These are phyloP conservation scores for Dactylellina leptospora DNA, from an alignment of 2,329 filamentous ascomycete species.

Conservation along the genomic window DNA sequence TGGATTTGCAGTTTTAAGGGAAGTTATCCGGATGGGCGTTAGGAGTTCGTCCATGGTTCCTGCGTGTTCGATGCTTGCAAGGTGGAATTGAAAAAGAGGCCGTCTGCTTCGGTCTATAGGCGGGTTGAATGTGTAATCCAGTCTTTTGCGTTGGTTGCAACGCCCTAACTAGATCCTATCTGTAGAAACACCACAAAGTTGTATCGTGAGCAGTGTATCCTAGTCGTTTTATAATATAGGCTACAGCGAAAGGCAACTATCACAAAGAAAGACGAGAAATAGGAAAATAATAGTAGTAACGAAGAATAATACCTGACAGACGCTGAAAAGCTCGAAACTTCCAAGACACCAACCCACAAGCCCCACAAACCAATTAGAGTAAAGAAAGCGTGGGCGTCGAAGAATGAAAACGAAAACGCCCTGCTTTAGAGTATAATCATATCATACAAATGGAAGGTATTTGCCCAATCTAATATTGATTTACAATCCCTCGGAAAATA, in stretches of 20 bases:
- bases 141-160: background rate
- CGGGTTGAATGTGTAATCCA: background rate
- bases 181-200: no score
- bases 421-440: slow-evolving; percentile 31
- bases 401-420: slow-evolving; percentile 23
- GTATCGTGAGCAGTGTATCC: slow-evolving; percentile 12
- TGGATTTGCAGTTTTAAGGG: slow-evolving; percentile 39
- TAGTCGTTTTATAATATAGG: slow-evolving; percentile 33
- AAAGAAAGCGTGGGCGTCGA: background rate
- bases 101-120: background rate
- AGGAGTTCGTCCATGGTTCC: slow-evolving; percentile 42
- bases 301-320: slow-evolving; percentile 2
- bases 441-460: slow-evolving; percentile 43
- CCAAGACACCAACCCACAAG: slow-evolving; percentile 25
- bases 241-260: no score
- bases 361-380: slow-evolving; percentile 7
- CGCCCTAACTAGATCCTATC: no score
- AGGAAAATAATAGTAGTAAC: background rate
- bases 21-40: slow-evolving; percentile 47
- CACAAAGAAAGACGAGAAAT: background rate
- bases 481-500: slow-evolving; percentile 21
- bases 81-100: slow-evolving; percentile 17
- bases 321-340: slow-evolving; percentile 14
- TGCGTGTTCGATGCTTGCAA: slow-evolving; percentile 3
- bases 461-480: slow-evolving; percentile 29